Evolutionary conservation across 2,329 filamentous ascomycete genomes (phyloP).

Genomic region (Aureobasidium sp.): DNA sequence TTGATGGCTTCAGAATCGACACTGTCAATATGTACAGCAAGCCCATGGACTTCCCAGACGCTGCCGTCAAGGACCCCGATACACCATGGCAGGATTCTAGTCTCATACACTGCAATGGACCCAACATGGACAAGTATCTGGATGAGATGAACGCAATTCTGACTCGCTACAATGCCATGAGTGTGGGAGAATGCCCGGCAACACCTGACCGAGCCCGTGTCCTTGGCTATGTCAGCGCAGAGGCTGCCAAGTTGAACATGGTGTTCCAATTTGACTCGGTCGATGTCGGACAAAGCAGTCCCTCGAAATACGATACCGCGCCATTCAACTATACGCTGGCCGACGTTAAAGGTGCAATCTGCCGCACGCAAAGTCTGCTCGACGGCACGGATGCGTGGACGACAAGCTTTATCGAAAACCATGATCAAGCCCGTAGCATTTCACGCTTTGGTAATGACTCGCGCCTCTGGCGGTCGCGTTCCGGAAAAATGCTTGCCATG

Average conservation of each 20-base stretch:
- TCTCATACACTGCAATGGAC: slow-evolving; percentile 22
- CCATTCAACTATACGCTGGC: slow-evolving; percentile 5
- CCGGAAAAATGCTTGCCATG: slow-evolving; percentile 48
- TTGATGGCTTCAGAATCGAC: slow-evolving; percentile 39
- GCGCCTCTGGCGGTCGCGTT: slow-evolving; percentile 18
- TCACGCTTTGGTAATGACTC: slow-evolving; percentile 48
- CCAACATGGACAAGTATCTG: slow-evolving; percentile 42
- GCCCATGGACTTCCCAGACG: slow-evolving; percentile 20
- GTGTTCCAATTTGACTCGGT: slow-evolving; percentile 47
- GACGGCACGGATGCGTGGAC: slow-evolving; percentile 56
- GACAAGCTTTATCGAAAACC: slow-evolving; percentile 57
- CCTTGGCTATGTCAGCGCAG: slow-evolving; percentile 44
- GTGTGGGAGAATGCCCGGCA: slow-evolving; percentile 45
- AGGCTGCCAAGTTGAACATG: slow-evolving; percentile 57
- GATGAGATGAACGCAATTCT: slow-evolving; percentile 39
- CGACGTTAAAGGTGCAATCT: slow-evolving; percentile 27
- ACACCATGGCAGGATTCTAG: slow-evolving; percentile 19
- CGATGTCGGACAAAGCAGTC: slow-evolving; percentile 37
- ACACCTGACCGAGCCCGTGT: slow-evolving; percentile 40
- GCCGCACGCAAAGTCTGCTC: slow-evolving; percentile 48
- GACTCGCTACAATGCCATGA: slow-evolving; percentile 42
- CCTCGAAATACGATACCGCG: slow-evolving; percentile 36
- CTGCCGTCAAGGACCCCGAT: slow-evolving; percentile 12
- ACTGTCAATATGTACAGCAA: slow-evolving; percentile 23
- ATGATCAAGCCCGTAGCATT: slow-evolving; percentile 54